Evolutionary conservation across 768 basidiomycete genomes (phyloP).

Genomic region (Xerocomellus dryophilus): DNA sequence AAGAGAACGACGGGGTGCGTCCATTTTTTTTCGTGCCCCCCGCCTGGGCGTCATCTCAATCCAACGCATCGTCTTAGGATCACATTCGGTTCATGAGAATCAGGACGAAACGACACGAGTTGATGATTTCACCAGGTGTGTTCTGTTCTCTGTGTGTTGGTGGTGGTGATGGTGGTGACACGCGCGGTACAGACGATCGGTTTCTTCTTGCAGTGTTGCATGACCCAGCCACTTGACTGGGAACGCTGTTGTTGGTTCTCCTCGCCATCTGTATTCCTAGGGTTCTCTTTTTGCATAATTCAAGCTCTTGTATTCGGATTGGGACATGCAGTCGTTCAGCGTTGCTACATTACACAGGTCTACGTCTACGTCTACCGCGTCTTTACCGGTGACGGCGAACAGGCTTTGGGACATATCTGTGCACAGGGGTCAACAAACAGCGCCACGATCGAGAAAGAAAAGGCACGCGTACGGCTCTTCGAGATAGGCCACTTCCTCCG

Average conservation of each 20-base stretch:
- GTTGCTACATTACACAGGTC: slow-evolving; percentile 3
- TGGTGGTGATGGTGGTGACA: not conserved
- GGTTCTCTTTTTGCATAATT: slow-evolving; percentile 8
- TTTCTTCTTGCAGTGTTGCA: slow-evolving; percentile 84
- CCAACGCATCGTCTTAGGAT: slow-evolving; percentile 49
- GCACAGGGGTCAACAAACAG: not conserved
- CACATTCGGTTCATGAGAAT: slow-evolving; percentile 86
- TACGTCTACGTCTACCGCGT: not conserved
- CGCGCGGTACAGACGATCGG: slow-evolving; percentile 55
- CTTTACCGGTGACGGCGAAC: slow-evolving; percentile 18
- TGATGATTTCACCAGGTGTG: slow-evolving; percentile 92
- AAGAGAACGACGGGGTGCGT: slow-evolving; percentile 56
- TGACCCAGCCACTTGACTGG: slow-evolving; percentile 54
- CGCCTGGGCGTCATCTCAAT: no score
- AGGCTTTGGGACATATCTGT: slow-evolving; percentile 19
- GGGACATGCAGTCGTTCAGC: not conserved
- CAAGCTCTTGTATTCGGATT: not conserved
- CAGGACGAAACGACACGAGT: slow-evolving; percentile 85
- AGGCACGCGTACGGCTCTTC: slow-evolving; percentile 25
- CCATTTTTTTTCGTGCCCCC: not conserved
- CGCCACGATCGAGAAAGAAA: not conserved
- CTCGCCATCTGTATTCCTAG: slow-evolving; percentile 15
- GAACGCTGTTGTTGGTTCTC: not conserved
- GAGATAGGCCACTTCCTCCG: slow-evolving; percentile 32
- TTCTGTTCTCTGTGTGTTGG: slow-evolving; percentile 1